A percentile compares a stretch with the other conserved stretches of the same genome.
Evolutionary conservation across 768 basidiomycete genomes (phyloP).

Genomic region (Multifurca ochricompacta): DNA sequence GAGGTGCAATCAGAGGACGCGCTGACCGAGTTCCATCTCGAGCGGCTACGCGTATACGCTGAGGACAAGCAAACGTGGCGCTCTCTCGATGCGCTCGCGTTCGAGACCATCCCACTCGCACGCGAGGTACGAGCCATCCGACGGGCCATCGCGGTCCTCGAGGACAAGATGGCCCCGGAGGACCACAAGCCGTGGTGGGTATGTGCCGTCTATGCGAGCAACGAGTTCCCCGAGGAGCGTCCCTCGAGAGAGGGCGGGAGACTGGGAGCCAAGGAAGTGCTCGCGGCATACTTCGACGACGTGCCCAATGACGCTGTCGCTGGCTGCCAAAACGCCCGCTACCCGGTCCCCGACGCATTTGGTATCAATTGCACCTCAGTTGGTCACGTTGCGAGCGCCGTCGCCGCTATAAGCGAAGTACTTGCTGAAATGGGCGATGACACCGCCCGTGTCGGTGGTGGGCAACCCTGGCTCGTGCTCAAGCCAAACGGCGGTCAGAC

Average conservation of each 20-base stretch:
- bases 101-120: conserved; percentile 69
- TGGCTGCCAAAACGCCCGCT: background rate
- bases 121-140: conserved; percentile 62
- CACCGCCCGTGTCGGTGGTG: conserved; percentile 8
- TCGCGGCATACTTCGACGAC: conserved; percentile 32
- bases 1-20: conserved; percentile 38
- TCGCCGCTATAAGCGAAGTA: conserved; percentile 31
- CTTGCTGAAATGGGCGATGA: background rate
- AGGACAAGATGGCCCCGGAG: conserved; percentile 19
- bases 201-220: conserved; percentile 51
- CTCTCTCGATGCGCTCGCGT: conserved; percentile 54
- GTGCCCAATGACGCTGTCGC: conserved; percentile 17
- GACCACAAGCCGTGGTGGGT: conserved; percentile 68
- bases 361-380: conserved; percentile 70
- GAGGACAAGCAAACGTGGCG: conserved; percentile 44
- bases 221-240: conserved; percentile 37
- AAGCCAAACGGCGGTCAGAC: conserved; percentile 65
- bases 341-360: conserved; percentile 41
- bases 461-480: conserved; percentile 48
- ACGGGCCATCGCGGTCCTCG: conserved; percentile 42
- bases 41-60: conserved; percentile 49
- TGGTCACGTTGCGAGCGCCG: conserved; percentile 35
- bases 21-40: conserved; percentile 54
- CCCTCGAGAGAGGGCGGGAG: conserved; percentile 23
- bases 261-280: conserved; percentile 35